Percentiles rank a stretch among this genome's conserved stretches.
phyloP scores from a whole-genome alignment of 2,329 filamentous ascomycete species.

The Cordyceps sp. region DNA sequence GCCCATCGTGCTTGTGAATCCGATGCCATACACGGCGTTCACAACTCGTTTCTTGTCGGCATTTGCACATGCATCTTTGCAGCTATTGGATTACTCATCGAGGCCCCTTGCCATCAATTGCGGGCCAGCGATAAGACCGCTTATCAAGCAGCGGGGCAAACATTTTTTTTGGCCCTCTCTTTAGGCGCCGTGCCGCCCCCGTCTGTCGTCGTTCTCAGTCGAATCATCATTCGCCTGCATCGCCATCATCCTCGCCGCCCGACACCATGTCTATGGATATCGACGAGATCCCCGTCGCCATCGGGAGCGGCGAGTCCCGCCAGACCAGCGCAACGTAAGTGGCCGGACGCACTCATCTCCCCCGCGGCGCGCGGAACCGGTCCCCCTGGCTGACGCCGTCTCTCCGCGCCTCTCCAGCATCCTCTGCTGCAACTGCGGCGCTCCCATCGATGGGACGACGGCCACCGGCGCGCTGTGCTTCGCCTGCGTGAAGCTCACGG shows the following conservation, averaged over 20 bases:
- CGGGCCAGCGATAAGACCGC: constrained; percentile 4
- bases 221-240: not conserved
- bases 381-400: not conserved
- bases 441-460: constrained; percentile 81
- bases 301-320: constrained; percentile 14
- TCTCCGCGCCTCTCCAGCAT: constrained; percentile 37
- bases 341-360: not conserved
- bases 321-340: constrained; percentile 24
- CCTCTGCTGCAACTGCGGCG: constrained; percentile 95
- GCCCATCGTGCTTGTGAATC: no score
- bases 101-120: not conserved
- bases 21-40: no score
- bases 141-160: constrained; percentile 23
- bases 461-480: constrained; percentile 79
- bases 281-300: constrained; percentile 23
- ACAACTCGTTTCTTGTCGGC: no score
- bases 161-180: constrained; percentile 10
- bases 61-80: no score
- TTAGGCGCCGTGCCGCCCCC: not conserved
- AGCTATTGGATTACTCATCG: not conserved
- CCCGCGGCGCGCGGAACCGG: no score
- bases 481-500: constrained; percentile 86
- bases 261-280: constrained; percentile 25
- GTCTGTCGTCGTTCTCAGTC: not conserved
- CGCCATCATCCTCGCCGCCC: not conserved